Conservation (phyloP, 441 rosid species). For the Corymbia citriodora region DNA sequence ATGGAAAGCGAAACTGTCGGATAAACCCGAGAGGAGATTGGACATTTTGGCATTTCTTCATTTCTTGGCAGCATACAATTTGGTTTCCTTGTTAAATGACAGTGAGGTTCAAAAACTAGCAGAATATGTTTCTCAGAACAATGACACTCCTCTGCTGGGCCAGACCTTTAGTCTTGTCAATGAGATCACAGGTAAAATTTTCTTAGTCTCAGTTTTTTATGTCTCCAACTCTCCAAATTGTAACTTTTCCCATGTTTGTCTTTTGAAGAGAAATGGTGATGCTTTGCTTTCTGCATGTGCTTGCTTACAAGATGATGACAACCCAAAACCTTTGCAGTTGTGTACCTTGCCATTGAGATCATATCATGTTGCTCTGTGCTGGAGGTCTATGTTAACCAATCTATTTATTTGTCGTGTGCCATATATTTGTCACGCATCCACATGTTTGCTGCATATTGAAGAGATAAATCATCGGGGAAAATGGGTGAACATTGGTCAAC, state of each 20-base stretch:
- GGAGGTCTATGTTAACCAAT: neutral
- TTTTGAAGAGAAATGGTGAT: neutral
- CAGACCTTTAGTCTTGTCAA: constrained; percentile 16
- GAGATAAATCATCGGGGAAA: neutral
- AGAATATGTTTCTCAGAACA: neutral
- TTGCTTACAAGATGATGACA: neutral
- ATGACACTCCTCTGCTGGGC: neutral
- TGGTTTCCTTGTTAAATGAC: constrained; percentile 8
- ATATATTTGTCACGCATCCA: neutral
- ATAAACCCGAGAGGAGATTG: neutral
- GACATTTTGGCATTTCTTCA: constrained; percentile 25
- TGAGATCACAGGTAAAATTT: neutral
- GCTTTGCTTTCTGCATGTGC: neutral
- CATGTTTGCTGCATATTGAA: neutral
- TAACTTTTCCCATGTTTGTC: neutral
- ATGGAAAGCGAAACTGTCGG: constrained; percentile 27
- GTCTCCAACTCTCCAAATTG: neutral
- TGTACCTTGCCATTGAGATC: neutral
- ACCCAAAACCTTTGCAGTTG: neutral
- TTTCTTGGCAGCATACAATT: constrained; percentile 25
- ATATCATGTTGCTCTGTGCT: neutral
- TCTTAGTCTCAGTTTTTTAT: neutral
- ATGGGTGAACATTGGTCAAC: neutral
- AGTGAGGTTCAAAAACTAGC: constrained; percentile 21
- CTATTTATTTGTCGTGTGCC: neutral